Evolutionary conservation across 257 asterid species (phyloP), one percentile per base, ranked within the genome.

Genomic region (Vinca minor): DNA sequence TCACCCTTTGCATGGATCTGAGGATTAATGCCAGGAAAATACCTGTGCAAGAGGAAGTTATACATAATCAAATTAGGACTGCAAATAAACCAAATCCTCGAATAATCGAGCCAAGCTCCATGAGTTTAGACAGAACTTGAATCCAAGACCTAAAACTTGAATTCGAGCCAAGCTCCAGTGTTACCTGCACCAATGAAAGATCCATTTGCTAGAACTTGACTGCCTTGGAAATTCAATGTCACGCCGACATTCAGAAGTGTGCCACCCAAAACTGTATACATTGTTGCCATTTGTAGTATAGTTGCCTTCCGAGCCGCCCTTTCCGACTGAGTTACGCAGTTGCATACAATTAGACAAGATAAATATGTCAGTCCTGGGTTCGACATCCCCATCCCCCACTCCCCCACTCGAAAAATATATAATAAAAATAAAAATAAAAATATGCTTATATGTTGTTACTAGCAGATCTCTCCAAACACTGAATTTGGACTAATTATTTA

Each of bases 281-380:
- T 83, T 12, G 96, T 92, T 38, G 95, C 98, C 96, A 92, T 92
- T 66, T 92, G 98, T 41, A 92, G 83, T 74, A 92, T 68, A 39
- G 77, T 87, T 26, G 98, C 98, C 73, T 88, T 91, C 54, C 92
- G 70, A 47, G 98, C 98, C 31, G 98, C 98, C 79, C 98, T 85
- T 74, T 92, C 98, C 0, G 98, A 92, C 96, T 91, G 84, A 12
- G 9, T 77, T 44, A 53, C 29, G 28, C 56, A 42, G 42, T 28
- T 48, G 44, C 14, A 25, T 34, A 7, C 7, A 7, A 2, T 34
- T 34, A 34, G 1, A 7, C 21, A 18, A 46, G 52, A 46, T 15
- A 46, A 18, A 17, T 11, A 52, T 52, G 49, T 2, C 7, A 7
- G 7, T 34, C n/a, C 38, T 34, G 38, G 38, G 38, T n/a, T n/a